Conservation (phyloP, 108 stramenopile species). For the Stephanodiscus minutulus region DNA sequence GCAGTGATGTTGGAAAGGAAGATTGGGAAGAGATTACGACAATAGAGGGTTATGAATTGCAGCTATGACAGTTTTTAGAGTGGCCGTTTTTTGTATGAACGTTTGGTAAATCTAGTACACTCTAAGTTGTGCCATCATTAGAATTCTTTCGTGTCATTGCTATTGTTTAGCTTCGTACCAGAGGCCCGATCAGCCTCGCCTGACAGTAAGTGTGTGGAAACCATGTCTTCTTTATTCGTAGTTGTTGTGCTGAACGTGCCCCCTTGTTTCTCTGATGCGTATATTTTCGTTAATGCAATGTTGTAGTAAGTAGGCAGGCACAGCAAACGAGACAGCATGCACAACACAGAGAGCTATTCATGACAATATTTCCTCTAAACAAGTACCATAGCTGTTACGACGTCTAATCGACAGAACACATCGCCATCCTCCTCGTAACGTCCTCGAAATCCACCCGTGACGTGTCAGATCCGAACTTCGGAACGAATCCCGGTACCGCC, state of each 20-base stretch:
- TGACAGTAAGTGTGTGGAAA: not conserved
- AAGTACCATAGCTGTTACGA: not conserved
- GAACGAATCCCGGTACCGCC: constrained; percentile 55
- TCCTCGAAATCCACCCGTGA: constrained; percentile 75
- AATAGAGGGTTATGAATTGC: not conserved
- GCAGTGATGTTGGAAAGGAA: not conserved
- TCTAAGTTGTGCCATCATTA: too few species aligned
- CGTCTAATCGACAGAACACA: not conserved
- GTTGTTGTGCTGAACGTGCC: not conserved
- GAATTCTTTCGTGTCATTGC: too few species aligned
- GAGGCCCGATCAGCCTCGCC: not conserved
- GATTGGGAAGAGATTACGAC: not conserved
- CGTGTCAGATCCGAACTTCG: constrained; percentile 65
- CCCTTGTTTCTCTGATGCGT: not conserved
- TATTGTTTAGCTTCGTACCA: not conserved
- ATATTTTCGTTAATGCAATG: too few species aligned
- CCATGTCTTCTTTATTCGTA: not conserved
- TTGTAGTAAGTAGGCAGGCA: too few species aligned
- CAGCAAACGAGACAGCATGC: too few species aligned
- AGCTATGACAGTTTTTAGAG: not conserved
- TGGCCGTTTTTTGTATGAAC: not conserved
- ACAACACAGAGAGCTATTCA: not conserved
- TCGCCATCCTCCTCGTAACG: constrained; percentile 42
- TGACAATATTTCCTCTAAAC: not conserved
- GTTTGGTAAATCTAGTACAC: not conserved